Base-by-base conservation (phyloP, 805 yeast species). In the Candida ortonii region DNA sequence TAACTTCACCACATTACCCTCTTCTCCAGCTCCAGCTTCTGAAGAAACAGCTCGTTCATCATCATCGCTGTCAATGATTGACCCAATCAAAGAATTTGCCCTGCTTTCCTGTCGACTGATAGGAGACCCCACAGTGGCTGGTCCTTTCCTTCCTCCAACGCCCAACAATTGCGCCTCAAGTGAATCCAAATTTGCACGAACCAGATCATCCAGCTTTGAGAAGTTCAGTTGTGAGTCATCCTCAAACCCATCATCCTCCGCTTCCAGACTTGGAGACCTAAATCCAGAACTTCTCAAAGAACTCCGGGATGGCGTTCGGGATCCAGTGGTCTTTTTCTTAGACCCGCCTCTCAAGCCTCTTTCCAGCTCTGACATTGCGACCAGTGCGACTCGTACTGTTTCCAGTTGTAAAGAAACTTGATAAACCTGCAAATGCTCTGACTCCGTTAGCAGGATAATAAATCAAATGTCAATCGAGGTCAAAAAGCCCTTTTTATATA, bases 51-150 rank as follows among this genome's bases (percentile, higher is more conserved):
- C 20, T n/a, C n/a, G n/a, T n/a, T n/a, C n/a, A 20, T 41, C 41
- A 3, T 31, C 44, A 6, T 41, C 48, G 25, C 41, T 32, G 19
- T 36, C 45, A 18, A 42, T 33, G 4, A 56, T 39, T 1, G 53
- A 42, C 1, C 54, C 51, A 14, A 55, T 39, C 18, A 50, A 4
- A 4, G 59, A 53, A 28, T 51, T 53, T 6, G 55, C 47, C n/a
- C 61, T 36, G 16, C 52, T 53, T 33, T 47, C 57, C 33, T 46
- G 52, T 23, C 49, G 47, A 18, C 43, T 39, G 33, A 37, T 13
- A 8, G 28, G n/a, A n/a, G n/a, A n/a, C n/a, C n/a, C n/a, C n/a
- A n/a, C n/a, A n/a, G n/a, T n/a, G n/a, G n/a, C n/a, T n/a, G n/a
- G n/a, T n/a, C n/a, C n/a, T n/a, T n/a, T n/a, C n/a, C n/a, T n/a